These are phyloP conservation scores for Bacidia gigantensis DNA, from an alignment of 495 filamentous ascomycete species.

Conservation along the genomic window DNA sequence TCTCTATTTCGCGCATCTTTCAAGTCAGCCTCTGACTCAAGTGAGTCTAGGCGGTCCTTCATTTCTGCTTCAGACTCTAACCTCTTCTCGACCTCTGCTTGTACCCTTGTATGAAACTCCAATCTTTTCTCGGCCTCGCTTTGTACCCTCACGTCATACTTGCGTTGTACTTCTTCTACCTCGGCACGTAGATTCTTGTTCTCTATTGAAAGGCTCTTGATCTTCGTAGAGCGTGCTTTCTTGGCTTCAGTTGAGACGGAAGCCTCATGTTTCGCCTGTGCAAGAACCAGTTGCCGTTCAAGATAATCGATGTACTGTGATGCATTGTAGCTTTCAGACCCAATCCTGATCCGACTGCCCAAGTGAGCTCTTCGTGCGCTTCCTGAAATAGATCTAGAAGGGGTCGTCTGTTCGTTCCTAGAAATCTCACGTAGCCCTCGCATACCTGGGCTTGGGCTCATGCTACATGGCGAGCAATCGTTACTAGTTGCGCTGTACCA, in stretches of 20 bases:
- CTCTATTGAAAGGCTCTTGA: slow-evolving; percentile 25
- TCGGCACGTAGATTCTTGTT: slow-evolving; percentile 24
- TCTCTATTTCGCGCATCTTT: slow-evolving; percentile 20
- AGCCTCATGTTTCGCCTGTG: slow-evolving; percentile 27
- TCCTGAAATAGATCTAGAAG: slow-evolving; percentile 18
- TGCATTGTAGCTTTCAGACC: slow-evolving; percentile 19
- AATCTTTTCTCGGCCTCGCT: slow-evolving; percentile 23
- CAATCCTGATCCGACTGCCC: slow-evolving; percentile 8
- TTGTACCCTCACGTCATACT: slow-evolving; percentile 28
- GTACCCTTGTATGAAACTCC: slow-evolving; percentile 6
- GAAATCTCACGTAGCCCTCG: slow-evolving; percentile 15
- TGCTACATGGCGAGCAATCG: slow-evolving; percentile 10
- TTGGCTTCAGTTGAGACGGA: slow-evolving; percentile 24
- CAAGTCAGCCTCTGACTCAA: slow-evolving; percentile 21
- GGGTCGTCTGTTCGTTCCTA: slow-evolving; percentile 13
- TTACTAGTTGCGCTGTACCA: slow-evolving; percentile 16
- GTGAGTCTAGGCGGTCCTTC: slow-evolving; percentile 12
- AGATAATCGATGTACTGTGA: slow-evolving; percentile 37
- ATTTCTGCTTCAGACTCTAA: slow-evolving; percentile 21
- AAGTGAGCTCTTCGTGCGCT: slow-evolving; percentile 7
- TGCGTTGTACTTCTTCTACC: slow-evolving; percentile 30
- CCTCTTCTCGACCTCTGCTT: slow-evolving; percentile 24
- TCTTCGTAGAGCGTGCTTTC: slow-evolving; percentile 25
- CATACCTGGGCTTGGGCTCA: slow-evolving; percentile 7
- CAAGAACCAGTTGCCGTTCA: slow-evolving; percentile 30